Base-by-base conservation (phyloP, 345 rosid genomes). In the Alliaria petiolata region DNA sequence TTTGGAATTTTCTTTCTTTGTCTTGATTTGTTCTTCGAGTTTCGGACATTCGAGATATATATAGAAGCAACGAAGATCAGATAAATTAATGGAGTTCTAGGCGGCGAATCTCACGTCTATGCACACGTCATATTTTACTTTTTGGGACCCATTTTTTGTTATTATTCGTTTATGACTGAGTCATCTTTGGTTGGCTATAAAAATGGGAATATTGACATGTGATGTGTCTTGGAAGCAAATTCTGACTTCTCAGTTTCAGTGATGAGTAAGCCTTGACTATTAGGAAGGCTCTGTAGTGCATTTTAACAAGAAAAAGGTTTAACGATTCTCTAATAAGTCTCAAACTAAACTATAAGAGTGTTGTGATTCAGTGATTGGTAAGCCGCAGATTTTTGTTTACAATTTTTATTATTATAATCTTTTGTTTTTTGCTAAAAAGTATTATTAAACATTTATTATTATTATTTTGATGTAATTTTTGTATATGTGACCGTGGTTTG, bases 21-120 rank as follows among this genome's bases (percentile, higher is more conserved):
- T 60, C 38, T 58, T 45, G 19, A 70, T 59, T 70, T 46, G 19
- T 70, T 7, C 53, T 43, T 58, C 3, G 39, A 35, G 30, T 47
- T 71, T 63, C 7, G 28, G 62, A 42, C 22, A 62, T 62, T 51
- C 25, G 42, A 62, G 20, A 70, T 46, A 30, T 35, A 16, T 50
- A 49, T 30, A 40, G 3, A 55, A 35, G 20, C 26, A 30, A 31
- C 28, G 34, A 60, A 26, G n/a, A 59, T 53, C 38, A 53, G 58
- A 30, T 53, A 30, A 28, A 30, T 30, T 36, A 62, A 31, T 33
- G 46, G 43, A 43, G 30, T 42, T 51, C n/a, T 15, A 51, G 63
- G 39, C 11, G 76, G 56, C 56, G 56, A 54, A 72, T 43, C 30
- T 54, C 20, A 72, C 50, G 76, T 71, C 62, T 71, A 31, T 71